phyloP scores from a whole-genome alignment of 306 rosid genomes.

The barrel medic (Medicago truncatula) region DNA sequence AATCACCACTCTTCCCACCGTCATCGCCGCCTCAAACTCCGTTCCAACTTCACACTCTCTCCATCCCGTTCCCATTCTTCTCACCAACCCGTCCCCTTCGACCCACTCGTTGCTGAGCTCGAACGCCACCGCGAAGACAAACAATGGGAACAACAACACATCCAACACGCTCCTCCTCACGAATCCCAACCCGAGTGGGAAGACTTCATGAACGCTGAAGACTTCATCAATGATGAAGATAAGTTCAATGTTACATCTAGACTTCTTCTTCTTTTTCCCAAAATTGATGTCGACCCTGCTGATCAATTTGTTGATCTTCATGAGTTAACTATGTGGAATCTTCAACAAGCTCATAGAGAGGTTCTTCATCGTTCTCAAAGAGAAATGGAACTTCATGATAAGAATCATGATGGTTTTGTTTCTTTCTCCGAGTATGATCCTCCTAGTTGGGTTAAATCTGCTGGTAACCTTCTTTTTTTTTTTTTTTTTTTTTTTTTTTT shows the following conservation, averaged over 20 bases:
- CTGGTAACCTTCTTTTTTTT: slow-evolving; percentile 49
- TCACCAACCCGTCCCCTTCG: slow-evolving; percentile 67
- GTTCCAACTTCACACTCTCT: slow-evolving; percentile 72
- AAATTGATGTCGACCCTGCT: slow-evolving; percentile 68
- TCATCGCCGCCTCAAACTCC: slow-evolving; percentile 90
- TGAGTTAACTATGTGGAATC: slow-evolving; percentile 88
- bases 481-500: too few relatives aligned
- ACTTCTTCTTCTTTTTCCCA: slow-evolving; percentile 73
- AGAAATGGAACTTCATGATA: slow-evolving; percentile 90
- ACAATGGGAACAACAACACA: slow-evolving; percentile 77
- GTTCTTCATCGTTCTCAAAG: slow-evolving; percentile 75
- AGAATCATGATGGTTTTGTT: slow-evolving; percentile 73
- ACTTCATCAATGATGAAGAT: slow-evolving; percentile 80
- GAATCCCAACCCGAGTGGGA: slow-evolving; percentile 96
- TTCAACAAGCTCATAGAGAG: slow-evolving; percentile 71
- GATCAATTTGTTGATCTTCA: slow-evolving; percentile 64
- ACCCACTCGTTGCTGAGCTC: slow-evolving; percentile 85
- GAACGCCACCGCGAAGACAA: slow-evolving; percentile 93
- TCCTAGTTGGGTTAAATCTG: slow-evolving; percentile 76
- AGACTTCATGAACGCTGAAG: slow-evolving; percentile 85
- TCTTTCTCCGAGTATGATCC: slow-evolving; percentile 93
- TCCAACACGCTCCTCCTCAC: slow-evolving; percentile 76
- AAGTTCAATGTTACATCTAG: slow-evolving; percentile 82
- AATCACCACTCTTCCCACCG: slow-evolving; percentile 49
- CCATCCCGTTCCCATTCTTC: slow-evolving; percentile 22